These are phyloP conservation scores for Debaryomycetaceae sp. DNA, from an alignment of 1,139 yeast species.

Conservation along the genomic window DNA sequence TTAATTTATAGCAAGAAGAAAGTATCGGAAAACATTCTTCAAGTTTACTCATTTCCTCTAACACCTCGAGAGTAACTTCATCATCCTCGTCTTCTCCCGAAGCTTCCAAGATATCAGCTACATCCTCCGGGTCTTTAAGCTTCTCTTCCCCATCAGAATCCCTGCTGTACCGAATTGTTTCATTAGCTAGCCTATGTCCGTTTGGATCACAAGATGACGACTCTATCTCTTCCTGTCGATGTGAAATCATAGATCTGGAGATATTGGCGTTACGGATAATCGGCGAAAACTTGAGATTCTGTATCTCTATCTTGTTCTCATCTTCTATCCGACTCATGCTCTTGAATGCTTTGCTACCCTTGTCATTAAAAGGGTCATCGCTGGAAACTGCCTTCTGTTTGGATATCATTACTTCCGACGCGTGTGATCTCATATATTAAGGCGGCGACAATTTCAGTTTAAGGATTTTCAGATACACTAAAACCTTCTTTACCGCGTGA, in stretches of 20 bases:
- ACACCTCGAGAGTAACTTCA: conserved; percentile 48
- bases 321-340: background rate
- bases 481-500: background rate
- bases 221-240: background rate
- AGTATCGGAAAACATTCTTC: conserved; percentile 64
- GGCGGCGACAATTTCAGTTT: conserved; percentile 17
- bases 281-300: conserved; percentile 1
- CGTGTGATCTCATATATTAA: conserved; percentile 8
- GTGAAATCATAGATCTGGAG: conserved; percentile 5
- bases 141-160: conserved; percentile 1
- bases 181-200: background rate
- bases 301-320: background rate
- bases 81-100: conserved; percentile 31
- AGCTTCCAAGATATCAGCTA: background rate
- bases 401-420: conserved; percentile 6
- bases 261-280: conserved; percentile 9
- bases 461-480: conserved; percentile 11
- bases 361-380: conserved; percentile 33
- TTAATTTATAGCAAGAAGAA: conserved; percentile 55
- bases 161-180: background rate
- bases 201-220: background rate
- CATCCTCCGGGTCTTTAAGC: background rate
- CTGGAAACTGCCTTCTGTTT: conserved; percentile 13
- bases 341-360: conserved; percentile 2
- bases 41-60: conserved; percentile 65